A percentile compares a stretch with the other conserved stretches of the same genome.
Evolutionary conservation across 139 green algal species (phyloP).

Genomic region (Mychonastes homosphaera): DNA sequence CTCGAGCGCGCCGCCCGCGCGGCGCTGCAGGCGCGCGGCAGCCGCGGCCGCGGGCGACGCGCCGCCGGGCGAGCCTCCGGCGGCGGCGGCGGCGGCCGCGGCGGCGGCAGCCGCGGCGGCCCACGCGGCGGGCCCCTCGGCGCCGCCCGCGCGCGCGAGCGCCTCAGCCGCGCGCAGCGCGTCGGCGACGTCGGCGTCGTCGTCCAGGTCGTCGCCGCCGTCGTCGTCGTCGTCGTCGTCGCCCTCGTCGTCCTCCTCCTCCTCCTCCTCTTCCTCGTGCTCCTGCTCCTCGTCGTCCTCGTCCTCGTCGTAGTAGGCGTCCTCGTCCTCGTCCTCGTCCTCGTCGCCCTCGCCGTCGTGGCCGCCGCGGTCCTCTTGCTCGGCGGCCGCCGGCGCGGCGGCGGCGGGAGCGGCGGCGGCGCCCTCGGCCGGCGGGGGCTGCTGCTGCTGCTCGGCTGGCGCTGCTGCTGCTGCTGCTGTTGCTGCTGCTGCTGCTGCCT

Average conservation of each 20-base stretch:
- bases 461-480: background rate
- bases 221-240: background rate
- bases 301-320: background rate
- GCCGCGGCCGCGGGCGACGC: slow-evolving; percentile 33
- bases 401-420: too few relatives aligned
- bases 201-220: background rate
- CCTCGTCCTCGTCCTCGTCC: background rate
- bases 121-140: background rate
- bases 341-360: background rate
- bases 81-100: slow-evolving; percentile 17
- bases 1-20: slow-evolving; percentile 29
- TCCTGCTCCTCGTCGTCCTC: background rate
- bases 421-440: too few relatives aligned
- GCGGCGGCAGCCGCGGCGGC: slow-evolving; percentile 22
- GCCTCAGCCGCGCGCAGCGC: slow-evolving; percentile 8
- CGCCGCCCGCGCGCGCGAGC: background rate
- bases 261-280: background rate
- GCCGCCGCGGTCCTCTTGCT: too few relatives aligned
- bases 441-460: too few relatives aligned
- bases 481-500: background rate
- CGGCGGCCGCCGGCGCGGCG: too few relatives aligned
- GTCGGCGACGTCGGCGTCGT: background rate
- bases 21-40: slow-evolving; percentile 47
- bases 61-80: background rate
- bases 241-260: background rate